Conservation (phyloP, 2,329 filamentous ascomycete genomes). For the Aspergillus pseudoterreus region DNA sequence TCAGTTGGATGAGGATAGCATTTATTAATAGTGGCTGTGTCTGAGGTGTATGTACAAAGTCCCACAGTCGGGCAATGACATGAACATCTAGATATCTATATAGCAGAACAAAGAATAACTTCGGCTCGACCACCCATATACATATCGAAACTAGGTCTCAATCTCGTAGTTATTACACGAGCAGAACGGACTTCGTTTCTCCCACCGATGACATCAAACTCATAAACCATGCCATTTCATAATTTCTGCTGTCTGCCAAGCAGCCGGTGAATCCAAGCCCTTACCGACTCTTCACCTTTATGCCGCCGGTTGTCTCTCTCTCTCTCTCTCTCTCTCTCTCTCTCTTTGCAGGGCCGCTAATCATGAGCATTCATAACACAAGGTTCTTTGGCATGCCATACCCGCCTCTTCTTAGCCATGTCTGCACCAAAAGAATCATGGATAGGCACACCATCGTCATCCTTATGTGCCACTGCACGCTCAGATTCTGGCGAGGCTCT, state of each 20-base stretch:
- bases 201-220: background rate
- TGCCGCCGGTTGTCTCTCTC: too few relatives aligned
- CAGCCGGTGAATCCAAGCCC: background rate
- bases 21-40: background rate
- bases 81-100: conserved; percentile 5
- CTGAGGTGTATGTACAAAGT: conserved; percentile 10
- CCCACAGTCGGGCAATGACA: conserved; percentile 3
- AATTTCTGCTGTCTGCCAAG: background rate
- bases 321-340: background rate
- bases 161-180: conserved; percentile 2
- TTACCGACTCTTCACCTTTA: too few relatives aligned
- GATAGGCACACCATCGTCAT: conserved; percentile 28
- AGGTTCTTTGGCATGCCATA: conserved; percentile 45
- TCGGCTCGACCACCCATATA: conserved; percentile 1
- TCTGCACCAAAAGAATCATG: conserved; percentile 39
- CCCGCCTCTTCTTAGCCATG: conserved; percentile 37
- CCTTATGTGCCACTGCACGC: conserved; percentile 3
- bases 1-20: background rate
- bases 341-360: background rate
- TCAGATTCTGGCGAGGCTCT: conserved; percentile 16
- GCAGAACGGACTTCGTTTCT: background rate
- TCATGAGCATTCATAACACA: conserved; percentile 42
- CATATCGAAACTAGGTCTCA: conserved; percentile 4
- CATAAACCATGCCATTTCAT: background rate
- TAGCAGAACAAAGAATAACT: background rate